These are phyloP conservation scores for Termitomyces sp. DNA, from an alignment of 768 basidiomycete genomes.

Conservation along the genomic window DNA sequence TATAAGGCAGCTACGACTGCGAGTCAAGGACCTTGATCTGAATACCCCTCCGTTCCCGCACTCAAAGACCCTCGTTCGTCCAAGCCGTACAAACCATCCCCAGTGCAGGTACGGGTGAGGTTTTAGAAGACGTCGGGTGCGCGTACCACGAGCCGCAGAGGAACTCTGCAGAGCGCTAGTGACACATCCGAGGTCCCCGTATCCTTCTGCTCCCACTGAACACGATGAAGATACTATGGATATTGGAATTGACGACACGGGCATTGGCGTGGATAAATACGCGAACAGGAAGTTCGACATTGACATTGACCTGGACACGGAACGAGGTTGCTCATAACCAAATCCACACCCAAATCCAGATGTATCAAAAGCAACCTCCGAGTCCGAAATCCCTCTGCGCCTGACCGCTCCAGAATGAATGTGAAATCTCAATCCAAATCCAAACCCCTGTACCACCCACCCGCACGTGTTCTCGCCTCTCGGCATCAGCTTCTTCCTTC, in stretches of 20 bases:
- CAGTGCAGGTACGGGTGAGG: not conserved
- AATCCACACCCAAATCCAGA: not conserved
- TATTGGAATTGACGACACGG: not conserved
- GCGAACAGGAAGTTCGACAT: no score
- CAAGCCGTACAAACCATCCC: slow-evolving; percentile 17
- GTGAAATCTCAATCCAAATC: no score
- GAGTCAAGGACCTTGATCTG: not conserved
- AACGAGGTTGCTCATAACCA: slow-evolving; percentile 10
- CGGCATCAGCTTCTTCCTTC: slow-evolving; percentile 18
- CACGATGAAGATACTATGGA: slow-evolving; percentile 3
- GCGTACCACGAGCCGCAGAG: slow-evolving; percentile 13
- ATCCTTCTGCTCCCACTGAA: slow-evolving; percentile 19
- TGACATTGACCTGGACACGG: not conserved
- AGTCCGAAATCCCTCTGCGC: slow-evolving; percentile 10
- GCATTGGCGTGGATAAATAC: not conserved
- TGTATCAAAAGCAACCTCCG: no score
- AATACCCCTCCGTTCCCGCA: slow-evolving; percentile 15
- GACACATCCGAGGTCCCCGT: slow-evolving; percentile 36
- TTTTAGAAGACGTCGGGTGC: slow-evolving; percentile 10
- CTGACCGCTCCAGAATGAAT: slow-evolving; percentile 15
- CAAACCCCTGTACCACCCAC: not conserved
- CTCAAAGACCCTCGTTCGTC: slow-evolving; percentile 37
- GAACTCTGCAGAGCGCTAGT: slow-evolving; percentile 24
- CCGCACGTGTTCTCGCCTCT: slow-evolving; percentile 19
- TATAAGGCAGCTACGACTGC: slow-evolving; percentile 3